Evolutionary conservation across 805 yeast species (phyloP), one percentile per base, ranked within the genome.

Genomic region (Lachancea sp.): DNA sequence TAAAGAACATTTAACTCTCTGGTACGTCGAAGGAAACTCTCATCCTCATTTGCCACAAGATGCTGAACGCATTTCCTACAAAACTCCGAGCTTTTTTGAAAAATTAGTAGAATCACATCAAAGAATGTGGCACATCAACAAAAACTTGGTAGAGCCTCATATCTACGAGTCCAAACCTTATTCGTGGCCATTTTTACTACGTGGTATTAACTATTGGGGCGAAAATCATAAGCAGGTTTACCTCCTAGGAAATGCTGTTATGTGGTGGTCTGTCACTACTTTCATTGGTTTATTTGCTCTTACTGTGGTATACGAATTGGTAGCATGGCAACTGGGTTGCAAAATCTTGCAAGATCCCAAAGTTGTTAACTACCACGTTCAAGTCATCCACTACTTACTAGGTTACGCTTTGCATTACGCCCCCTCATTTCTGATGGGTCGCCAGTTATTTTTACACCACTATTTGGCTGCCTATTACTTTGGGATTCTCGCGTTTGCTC

Each of bases 361-460:
- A 37, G 74, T 80, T 12, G 72, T 69, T 64, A 78, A 80, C 65
- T 81, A 73, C 69, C 82, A 80, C 55, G 66, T 74, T 39, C 83
- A 80, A 53, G 72, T 73, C 21, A 64, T 80, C 42, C 75, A 75
- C 23, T 84, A 77, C 59, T 54, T 78, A 29, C 54, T 75, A 7
- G 95, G 94, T 32, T 86, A 88, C 84, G 65, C 60, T 8, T 46
- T 81, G 28, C 95, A 86, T 61, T 81, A 75, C 57, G 58, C 71
- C 40, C 94, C 95, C 50, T 83, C 85, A 39, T 80, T 75, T 64
- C 67, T 89, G 43, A 89, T 89, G 97, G 88, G 80, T 18, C 79
- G 97, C 67, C 97, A 89, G 67, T 65, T 89, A 64, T 89, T 90
- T 69, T 69, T 89, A 59, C 97, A 89, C 63, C 97, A 89, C 64